Conservation (phyloP, 2,329 filamentous ascomycete genomes). For the Aureobasidium sp. region DNA sequence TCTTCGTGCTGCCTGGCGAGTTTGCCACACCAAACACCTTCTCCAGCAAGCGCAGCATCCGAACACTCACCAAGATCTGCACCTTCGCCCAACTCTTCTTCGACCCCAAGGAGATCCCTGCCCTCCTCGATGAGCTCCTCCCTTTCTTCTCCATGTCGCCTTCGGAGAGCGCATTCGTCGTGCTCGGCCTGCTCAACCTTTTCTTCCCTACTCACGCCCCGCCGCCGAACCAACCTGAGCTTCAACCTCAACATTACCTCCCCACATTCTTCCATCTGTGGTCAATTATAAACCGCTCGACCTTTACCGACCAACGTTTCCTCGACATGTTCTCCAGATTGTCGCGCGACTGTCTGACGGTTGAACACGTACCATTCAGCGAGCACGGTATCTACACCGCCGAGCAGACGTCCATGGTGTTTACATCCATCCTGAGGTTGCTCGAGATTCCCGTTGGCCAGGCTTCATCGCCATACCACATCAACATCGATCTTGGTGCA, state of each 20-base stretch:
- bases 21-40: constrained; percentile 55
- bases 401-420: constrained; percentile 87
- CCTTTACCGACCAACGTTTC: constrained; percentile 76
- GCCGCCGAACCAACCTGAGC: constrained; percentile 61
- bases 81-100: constrained; percentile 89
- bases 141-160: constrained; percentile 84
- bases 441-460: constrained; percentile 96
- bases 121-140: constrained; percentile 51
- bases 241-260: constrained; percentile 82
- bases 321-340: constrained; percentile 85
- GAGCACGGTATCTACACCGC: constrained; percentile 86
- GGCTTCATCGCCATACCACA: constrained; percentile 83
- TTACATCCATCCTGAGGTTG: constrained; percentile 80
- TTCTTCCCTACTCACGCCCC: constrained; percentile 79
- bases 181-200: constrained; percentile 79
- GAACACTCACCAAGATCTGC: constrained; percentile 79
- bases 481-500: constrained; percentile 69
- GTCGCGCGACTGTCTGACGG: constrained; percentile 73
- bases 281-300: constrained; percentile 87
- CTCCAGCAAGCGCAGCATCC: constrained; percentile 55
- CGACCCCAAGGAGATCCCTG: constrained; percentile 75
- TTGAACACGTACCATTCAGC: constrained; percentile 68
- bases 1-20: constrained; percentile 80
- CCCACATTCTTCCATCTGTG: constrained; percentile 95
- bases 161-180: constrained; percentile 84